Evolutionary conservation across 176 grass and related monocot genomes (phyloP), one percentile per base, ranked within the genome.

Genomic region (Elaeis guineensis): DNA sequence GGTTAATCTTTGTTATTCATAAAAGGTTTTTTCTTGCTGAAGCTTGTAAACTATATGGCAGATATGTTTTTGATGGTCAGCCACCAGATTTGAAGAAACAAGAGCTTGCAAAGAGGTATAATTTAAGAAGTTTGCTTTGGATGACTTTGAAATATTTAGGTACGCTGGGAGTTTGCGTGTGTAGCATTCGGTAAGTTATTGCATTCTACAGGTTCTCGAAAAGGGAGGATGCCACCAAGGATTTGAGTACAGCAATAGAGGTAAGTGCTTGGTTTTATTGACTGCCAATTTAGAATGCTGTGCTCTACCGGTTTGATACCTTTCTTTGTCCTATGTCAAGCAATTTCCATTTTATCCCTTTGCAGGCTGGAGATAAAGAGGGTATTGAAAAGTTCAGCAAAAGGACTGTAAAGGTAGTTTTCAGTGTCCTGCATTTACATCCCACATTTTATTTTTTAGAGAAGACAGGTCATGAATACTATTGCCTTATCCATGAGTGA

Each of bases 41-140:
- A 53, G 17, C 50, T 73, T 61, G 35, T 44, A 14, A 44, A 44
- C 35, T 44, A 18, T 52, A 54, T 78, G 49, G 44, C 66, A 98
- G 93, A 58, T 92, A 83, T 89, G 93, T 98, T 60, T 98, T 98
- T 75, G 93, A 92, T 74, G 93, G 93, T 5, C 87, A 76, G 49
- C 93, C 93, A 57, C 93, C 93, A 59, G 87, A 80, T 15, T 52
- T 92, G 76, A 98, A 98, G 76, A 89, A 80, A 80, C 80, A 85
- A 58, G 84, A 92, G 62, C 72, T 86, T 62, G 73, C 70, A 5
- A 98, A 91, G 72, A 89, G 93, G 87, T 73, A 86, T 71, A 29
- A 4, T 2, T 3, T 44, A 14, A 12, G 35, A 44, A 14, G 35
- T 44, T 44, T 44, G 11, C 9, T 44, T 44, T 12, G 8, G 9